Percentiles rank a stretch among this genome's conserved stretches.
These are phyloP conservation scores for Pluteus cervinus DNA, from an alignment of 768 basidiomycete species.

Conservation along the genomic window DNA sequence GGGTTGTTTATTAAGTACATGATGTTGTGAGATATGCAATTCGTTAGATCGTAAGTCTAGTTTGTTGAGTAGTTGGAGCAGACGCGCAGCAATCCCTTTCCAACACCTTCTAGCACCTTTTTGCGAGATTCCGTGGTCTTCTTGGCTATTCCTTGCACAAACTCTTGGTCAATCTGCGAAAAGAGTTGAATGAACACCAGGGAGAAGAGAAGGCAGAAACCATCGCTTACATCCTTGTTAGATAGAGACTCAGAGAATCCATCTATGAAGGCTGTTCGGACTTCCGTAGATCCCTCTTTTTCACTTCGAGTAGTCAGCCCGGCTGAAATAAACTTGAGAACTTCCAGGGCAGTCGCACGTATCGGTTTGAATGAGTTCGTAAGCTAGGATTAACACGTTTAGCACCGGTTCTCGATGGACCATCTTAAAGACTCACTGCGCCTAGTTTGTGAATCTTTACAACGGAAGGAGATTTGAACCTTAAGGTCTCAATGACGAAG, in stretches of 20 bases:
- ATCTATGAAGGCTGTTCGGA: conserved; percentile 45
- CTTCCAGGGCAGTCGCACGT: conserved; percentile 42
- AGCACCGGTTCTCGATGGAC: too few species aligned
- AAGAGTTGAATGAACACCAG: conserved; percentile 6
- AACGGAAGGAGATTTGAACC: conserved; percentile 67
- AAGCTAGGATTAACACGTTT: too few species aligned
- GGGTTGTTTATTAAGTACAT: too few species aligned
- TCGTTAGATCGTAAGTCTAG: conserved; percentile 33
- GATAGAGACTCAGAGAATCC: conserved; percentile 34
- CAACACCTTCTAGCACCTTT: conserved; percentile 65
- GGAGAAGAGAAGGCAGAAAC: background rate
- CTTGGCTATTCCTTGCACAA: conserved; percentile 54
- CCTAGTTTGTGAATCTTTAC: conserved; percentile 73
- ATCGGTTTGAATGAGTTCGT: conserved; percentile 67
- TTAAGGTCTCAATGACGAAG: conserved; percentile 59
- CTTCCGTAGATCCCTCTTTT: conserved; percentile 43
- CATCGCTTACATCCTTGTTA: conserved; percentile 27
- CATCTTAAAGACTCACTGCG: conserved; percentile 36
- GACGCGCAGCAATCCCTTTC: conserved; percentile 61
- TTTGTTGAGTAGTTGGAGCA: conserved; percentile 28
- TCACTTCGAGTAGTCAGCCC: conserved; percentile 46
- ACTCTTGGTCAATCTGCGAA: conserved; percentile 62
- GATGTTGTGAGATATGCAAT: conserved; percentile 18
- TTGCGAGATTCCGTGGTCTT: conserved; percentile 64
- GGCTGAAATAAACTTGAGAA: conserved; percentile 54